Evolutionary conservation across 1,284 basidiomycete species (phyloP).

Genomic region (Inonotus hispidus): DNA sequence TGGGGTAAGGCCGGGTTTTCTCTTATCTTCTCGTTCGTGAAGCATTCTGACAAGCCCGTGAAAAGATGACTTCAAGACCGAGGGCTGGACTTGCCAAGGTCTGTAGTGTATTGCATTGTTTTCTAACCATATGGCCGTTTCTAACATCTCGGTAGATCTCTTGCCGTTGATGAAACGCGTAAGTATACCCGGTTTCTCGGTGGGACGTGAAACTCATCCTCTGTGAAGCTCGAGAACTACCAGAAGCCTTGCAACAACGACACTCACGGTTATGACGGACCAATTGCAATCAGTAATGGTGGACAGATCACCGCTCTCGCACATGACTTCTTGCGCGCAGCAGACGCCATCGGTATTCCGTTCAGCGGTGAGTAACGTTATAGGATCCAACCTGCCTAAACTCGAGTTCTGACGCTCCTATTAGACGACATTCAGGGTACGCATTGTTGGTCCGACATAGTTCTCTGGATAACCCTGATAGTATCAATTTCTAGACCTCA

Average conservation of each 20-base stretch:
- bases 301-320: slow-evolving; percentile 56
- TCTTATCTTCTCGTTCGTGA: neutral
- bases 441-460: neutral
- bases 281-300: slow-evolving; percentile 66
- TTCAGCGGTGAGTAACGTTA: slow-evolving; percentile 47
- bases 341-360: slow-evolving; percentile 57
- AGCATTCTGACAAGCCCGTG: neutral
- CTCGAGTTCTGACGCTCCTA: neutral
- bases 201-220: neutral
- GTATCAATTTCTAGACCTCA: slow-evolving; percentile 37
- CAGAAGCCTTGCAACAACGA: slow-evolving; percentile 58
- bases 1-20: slow-evolving; percentile 43
- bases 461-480: neutral
- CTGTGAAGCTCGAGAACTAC: slow-evolving; percentile 58
- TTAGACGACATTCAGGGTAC: slow-evolving; percentile 61
- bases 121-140: neutral
- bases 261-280: slow-evolving; percentile 64
- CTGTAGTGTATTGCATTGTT: slow-evolving; percentile 18
- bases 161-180: slow-evolving; percentile 67
- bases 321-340: slow-evolving; percentile 63
- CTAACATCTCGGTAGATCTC: slow-evolving; percentile 38
- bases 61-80: slow-evolving; percentile 66
- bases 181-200: slow-evolving; percentile 16
- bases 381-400: neutral
- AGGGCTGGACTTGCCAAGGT: slow-evolving; percentile 64